Evolutionary conservation across 768 basidiomycete species (phyloP), one percentile per base, ranked within the genome.

Genomic region (Strobilomyces dryophilus): DNA sequence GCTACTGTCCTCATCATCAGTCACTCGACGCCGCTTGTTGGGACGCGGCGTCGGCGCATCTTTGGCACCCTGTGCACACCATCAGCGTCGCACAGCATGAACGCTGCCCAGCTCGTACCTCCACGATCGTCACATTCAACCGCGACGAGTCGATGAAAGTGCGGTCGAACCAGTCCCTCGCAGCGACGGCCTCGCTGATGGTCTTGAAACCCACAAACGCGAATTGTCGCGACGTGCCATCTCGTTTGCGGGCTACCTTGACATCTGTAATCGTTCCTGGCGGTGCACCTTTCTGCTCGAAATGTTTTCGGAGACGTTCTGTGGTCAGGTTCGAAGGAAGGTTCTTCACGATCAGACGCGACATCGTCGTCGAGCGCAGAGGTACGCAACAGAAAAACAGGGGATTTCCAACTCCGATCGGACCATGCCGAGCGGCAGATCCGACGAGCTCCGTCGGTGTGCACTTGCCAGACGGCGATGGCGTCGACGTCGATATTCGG

Each of bases 201-300:
- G 85, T 80, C 71, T 89, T 92, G 76, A 84, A 98, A 0, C 97
- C 97, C 9, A 95, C 77, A 63, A 98, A 99, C 0, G 89, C 97
- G 66, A 99, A 95, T 32, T 90, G 78, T 8, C 97, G 77, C 1
- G 88, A 85, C 0, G 84, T 85, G 1, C 92, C 93, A 65, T 92
- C 85, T 0, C 70, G 73, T 68, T 90, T 89, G 26, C 76, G 76
- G 4, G 92, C 82, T 47, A 98, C 78, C 66, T 90, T 90, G 46
- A 85, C 76, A 72, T 98, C 97, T 5, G 97, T 99, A 43, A 97
- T 77, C 1, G 78, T 81, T 4, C 85, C 88, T 0, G 74, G 71
- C 1, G 86, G 87, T 18, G 79, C 78, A 24, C 74, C 77, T 32
- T 74, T 76, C 54, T 81, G 78, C 52, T 82, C 76, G 59, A 92